Conservation (phyloP, 306 rosid species). For the Trichosanthes cucumerina region DNA sequence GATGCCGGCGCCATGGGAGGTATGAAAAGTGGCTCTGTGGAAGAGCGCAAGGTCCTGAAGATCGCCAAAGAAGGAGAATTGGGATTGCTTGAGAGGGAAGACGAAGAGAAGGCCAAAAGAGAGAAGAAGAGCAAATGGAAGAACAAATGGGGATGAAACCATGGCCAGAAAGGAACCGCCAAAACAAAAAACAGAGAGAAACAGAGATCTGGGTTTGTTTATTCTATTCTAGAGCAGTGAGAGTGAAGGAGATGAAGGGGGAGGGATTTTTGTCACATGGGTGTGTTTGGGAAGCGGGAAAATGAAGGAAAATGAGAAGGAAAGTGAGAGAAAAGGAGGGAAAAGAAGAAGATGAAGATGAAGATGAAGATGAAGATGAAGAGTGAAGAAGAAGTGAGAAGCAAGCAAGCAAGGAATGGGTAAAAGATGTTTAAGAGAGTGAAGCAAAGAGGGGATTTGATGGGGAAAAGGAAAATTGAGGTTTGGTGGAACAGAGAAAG, state of each 20-base stretch:
- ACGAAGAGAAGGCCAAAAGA: slow-evolving; percentile 30
- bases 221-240: neutral
- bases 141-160: slow-evolving; percentile 31
- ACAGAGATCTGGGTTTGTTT: neutral
- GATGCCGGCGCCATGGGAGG: neutral
- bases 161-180: slow-evolving; percentile 10
- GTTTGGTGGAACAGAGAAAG: neutral
- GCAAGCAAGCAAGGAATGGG: neutral
- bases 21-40: slow-evolving; percentile 22
- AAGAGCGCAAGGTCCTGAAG: slow-evolving; percentile 29
- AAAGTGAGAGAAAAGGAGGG: neutral
- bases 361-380: neutral
- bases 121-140: slow-evolving; percentile 26
- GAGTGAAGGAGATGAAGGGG: neutral
- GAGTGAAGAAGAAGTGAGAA: neutral
- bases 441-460: neutral
- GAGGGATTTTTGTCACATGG: neutral
- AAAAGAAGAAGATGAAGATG: neutral
- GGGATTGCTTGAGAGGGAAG: slow-evolving; percentile 10
- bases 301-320: neutral
- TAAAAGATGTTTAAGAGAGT: no score
- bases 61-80: slow-evolving; percentile 10
- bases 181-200: neutral
- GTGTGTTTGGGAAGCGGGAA: neutral
- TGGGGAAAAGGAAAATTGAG: neutral